Evolutionary conservation across 2,329 filamentous ascomycete species (phyloP), one percentile per base, ranked within the genome.

Genomic region (Neocatenulostroma microsporum): DNA sequence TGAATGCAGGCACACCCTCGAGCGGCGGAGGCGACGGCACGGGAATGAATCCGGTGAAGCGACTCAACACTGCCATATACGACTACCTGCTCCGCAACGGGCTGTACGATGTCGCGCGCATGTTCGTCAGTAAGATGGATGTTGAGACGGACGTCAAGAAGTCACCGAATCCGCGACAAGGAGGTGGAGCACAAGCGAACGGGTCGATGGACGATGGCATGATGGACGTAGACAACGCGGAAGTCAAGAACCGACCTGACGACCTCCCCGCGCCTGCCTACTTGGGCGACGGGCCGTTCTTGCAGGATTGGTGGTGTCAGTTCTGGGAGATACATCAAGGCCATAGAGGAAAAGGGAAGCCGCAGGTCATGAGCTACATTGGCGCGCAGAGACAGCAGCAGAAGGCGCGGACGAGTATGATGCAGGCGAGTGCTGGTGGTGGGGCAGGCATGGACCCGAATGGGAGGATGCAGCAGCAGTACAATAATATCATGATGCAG

Each of bases 301-400:
- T 98, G n/a, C 82, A 86, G 50, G 91, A 96, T 55, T 98, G 91
- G 91, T 98, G 93, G 69, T 85, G 81, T 56, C 74, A 95, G 35
- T 98, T 98, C 62, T 96, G 87, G 87, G 91, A 98, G 55, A 86
- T 96, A 51, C 93, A 84, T 63, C 79, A 79, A 56, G 85, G 86
- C 38, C 84, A 89, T 57, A 82, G 85, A 55, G 76, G 49, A 31
- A 57, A 60, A 43, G 21, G 21, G 6, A 75, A 55, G 67, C 61
- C 44, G 38, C 47, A 45, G 40, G 47, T 45, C 2, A 25, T 55
- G 29, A 41, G 30, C 21, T 57, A 57, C 34, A 46, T 58, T 12
- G 45, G 46, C 12, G 78, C 81, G 54, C 84, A 91, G 59, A 80
- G 79, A 47, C 73, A 81, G 39, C 81, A 88, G 54, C 82, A 85